Percentiles rank a stretch among this genome's conserved stretches.
Evolutionary conservation across 306 rosid species (phyloP).

Genomic region (Quercus wislizeni): DNA sequence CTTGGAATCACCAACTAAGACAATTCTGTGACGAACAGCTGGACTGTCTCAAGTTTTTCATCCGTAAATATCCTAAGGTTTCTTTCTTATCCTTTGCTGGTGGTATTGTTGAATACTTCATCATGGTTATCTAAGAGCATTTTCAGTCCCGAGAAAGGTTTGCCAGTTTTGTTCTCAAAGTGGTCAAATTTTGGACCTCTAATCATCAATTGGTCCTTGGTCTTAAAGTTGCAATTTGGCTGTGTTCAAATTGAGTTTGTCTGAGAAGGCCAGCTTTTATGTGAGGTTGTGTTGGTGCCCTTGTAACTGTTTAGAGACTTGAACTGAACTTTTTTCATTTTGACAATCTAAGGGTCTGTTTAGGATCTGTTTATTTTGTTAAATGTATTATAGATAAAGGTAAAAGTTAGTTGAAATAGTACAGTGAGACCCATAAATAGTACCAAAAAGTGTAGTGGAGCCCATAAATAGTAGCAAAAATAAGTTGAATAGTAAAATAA

Average conservation of each 20-base stretch:
- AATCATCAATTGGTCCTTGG: not conserved
- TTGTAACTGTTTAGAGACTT: not conserved
- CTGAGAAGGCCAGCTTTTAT: not conserved
- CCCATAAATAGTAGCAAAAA: no score
- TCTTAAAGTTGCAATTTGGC: not conserved
- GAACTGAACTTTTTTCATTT: not conserved
- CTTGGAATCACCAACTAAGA: slow-evolving; percentile 68
- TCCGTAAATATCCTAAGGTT: slow-evolving; percentile 74
- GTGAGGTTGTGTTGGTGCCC: not conserved
- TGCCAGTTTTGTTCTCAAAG: not conserved
- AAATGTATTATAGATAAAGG: no score
- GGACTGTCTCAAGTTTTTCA: slow-evolving; percentile 67
- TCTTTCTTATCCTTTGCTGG: slow-evolving; percentile 8
- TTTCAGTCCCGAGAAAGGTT: not conserved
- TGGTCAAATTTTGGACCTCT: not conserved
- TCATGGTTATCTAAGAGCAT: not conserved
- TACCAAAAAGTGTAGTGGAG: no score
- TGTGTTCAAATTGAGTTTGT: not conserved
- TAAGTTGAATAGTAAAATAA: no score
- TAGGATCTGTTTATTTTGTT: no score
- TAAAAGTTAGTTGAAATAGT: no score
- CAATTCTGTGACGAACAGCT: slow-evolving; percentile 51
- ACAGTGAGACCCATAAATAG: no score
- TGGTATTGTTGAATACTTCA: not conserved
- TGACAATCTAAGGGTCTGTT: no score